phyloP scores from a whole-genome alignment of 805 yeast genomes.

The Wickerhamomyces ciferrii region DNA sequence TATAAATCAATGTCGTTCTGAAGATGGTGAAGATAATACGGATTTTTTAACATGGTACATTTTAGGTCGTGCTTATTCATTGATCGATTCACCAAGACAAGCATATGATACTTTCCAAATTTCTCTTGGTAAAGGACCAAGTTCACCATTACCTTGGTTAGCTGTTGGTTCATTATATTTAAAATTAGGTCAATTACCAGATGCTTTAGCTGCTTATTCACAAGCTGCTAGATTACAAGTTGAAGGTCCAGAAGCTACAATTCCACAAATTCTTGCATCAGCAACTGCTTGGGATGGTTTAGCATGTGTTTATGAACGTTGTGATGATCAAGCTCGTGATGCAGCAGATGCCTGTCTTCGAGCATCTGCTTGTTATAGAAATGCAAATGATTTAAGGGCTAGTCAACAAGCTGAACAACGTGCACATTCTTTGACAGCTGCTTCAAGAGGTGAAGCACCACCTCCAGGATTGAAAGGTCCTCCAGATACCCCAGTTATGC shows the following conservation, averaged over 20 bases:
- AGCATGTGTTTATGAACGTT: constrained; percentile 56
- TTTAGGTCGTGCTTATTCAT: constrained; percentile 46
- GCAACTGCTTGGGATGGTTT: constrained; percentile 66
- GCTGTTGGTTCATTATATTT: constrained; percentile 60
- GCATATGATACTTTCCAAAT: constrained; percentile 54
- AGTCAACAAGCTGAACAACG: constrained; percentile 38
- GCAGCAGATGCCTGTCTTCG: constrained; percentile 56
- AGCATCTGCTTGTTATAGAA: constrained; percentile 43
- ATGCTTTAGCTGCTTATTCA: constrained; percentile 62
- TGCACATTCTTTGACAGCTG: constrained; percentile 36
- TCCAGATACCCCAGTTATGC: constrained; percentile 38
- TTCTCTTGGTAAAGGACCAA: constrained; percentile 46
- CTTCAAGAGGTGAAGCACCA: constrained; percentile 37
- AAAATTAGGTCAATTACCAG: constrained; percentile 54
- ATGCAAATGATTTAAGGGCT: constrained; percentile 38
- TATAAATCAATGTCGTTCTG: constrained; percentile 17
- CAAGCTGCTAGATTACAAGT: constrained; percentile 53
- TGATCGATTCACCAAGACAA: constrained; percentile 38
- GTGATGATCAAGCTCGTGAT: constrained; percentile 54
- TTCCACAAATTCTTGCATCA: constrained; percentile 22
- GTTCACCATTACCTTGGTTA: constrained; percentile 59
- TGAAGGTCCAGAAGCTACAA: constrained; percentile 39
- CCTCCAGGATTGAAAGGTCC: constrained; percentile 40
- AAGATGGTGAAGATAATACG: constrained; percentile 25
- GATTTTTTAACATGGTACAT: constrained; percentile 57